Percentiles rank a stretch among this genome's conserved stretches.
Evolutionary conservation across 2,329 filamentous ascomycete species (phyloP).

Genomic region (Tolypocladium paradoxum): DNA sequence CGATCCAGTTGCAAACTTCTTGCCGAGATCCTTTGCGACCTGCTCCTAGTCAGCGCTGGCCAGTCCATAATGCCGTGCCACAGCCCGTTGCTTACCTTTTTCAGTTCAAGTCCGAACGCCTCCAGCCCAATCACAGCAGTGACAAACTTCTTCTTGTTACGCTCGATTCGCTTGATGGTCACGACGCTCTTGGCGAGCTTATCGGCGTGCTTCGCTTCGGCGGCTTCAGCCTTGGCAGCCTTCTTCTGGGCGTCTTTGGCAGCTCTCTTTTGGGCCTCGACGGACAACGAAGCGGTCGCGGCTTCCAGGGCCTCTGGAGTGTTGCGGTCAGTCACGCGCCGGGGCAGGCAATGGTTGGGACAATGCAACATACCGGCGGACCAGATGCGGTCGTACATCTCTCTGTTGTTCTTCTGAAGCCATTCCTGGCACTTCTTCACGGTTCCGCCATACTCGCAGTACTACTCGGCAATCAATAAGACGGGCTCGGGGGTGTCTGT

Average conservation of each 20-base stretch:
- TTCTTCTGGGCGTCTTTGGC: conserved; percentile 97
- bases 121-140: conserved; percentile 88
- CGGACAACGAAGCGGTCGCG: conserved; percentile 72
- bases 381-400: conserved; percentile 71
- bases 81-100: conserved; percentile 49
- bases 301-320: conserved; percentile 64
- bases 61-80: background rate
- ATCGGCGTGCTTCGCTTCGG: conserved; percentile 73
- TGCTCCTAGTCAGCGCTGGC: conserved; percentile 9
- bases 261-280: conserved; percentile 88
- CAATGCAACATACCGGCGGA: conserved; percentile 55
- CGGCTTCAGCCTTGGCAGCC: conserved; percentile 82
- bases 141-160: conserved; percentile 96
- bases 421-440: conserved; percentile 96
- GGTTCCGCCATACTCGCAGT: conserved; percentile 96
- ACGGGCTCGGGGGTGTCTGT: background rate
- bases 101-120: conserved; percentile 81
- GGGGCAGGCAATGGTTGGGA: background rate
- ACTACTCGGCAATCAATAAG: conserved; percentile 45
- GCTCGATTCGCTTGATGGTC: conserved; percentile 91
- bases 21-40: conserved; percentile 89
- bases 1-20: conserved; percentile 94
- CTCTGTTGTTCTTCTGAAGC: conserved; percentile 65
- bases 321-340: background rate
- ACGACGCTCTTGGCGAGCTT: conserved; percentile 74